Percentiles rank a stretch among this genome's conserved stretches.
Evolutionary conservation across 495 filamentous ascomycete genomes (phyloP).

Genomic region (Lindgomyces ingoldianus): DNA sequence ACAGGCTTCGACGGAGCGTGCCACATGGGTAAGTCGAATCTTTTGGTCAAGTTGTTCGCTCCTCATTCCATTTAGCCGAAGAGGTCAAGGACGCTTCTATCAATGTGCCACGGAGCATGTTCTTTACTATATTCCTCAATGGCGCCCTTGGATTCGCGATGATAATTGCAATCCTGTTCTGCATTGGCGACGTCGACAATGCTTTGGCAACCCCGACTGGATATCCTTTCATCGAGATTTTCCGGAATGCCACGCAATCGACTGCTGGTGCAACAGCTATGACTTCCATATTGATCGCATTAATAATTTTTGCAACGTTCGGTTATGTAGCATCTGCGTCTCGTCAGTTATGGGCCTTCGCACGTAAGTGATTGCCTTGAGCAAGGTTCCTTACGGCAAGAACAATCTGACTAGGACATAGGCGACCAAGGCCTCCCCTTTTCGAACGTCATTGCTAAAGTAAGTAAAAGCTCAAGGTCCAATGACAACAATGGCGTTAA

Average conservation of each 20-base stretch:
- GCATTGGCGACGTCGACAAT: slow-evolving; percentile 26
- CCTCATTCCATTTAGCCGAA: slow-evolving; percentile 16
- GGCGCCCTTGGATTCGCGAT: slow-evolving; percentile 33
- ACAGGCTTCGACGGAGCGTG: slow-evolving; percentile 34
- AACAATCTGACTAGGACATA: slow-evolving; percentile 41
- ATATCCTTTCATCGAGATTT: slow-evolving; percentile 33
- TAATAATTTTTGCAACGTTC: slow-evolving; percentile 36
- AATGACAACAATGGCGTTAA: neutral
- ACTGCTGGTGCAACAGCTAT: slow-evolving; percentile 18
- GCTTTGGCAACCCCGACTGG: slow-evolving; percentile 22
- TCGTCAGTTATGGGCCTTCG: slow-evolving; percentile 37
- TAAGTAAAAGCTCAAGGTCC: neutral
- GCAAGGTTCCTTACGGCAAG: slow-evolving; percentile 51
- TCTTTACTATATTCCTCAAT: slow-evolving; percentile 33
- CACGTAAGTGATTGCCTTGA: slow-evolving; percentile 51
- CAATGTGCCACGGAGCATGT: slow-evolving; percentile 36
- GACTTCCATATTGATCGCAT: slow-evolving; percentile 31
- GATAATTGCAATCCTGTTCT: slow-evolving; percentile 35
- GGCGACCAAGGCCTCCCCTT: slow-evolving; percentile 31
- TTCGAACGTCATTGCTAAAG: slow-evolving; percentile 7
- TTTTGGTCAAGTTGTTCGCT: neutral
- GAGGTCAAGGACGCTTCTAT: slow-evolving; percentile 38
- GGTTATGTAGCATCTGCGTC: slow-evolving; percentile 31
- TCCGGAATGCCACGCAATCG: slow-evolving; percentile 24
- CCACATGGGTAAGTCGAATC: slow-evolving; percentile 31